A percentile compares a stretch with the other conserved stretches of the same genome.
These are phyloP conservation scores for Morella rubra DNA, from an alignment of 306 rosid species.

Conservation along the genomic window DNA sequence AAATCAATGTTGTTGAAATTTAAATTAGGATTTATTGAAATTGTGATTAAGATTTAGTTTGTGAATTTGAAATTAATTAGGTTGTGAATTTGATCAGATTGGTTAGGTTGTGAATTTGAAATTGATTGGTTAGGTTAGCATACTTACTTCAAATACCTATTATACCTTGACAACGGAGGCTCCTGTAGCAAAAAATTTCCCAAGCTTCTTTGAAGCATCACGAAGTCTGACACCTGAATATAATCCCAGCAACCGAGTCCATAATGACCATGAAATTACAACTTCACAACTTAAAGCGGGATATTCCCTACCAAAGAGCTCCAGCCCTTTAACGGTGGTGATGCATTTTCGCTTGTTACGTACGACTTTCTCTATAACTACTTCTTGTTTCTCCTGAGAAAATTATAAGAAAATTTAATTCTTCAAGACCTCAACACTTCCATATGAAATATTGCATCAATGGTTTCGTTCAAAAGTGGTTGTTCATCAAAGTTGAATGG, in stretches of 20 bases:
- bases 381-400: constrained; percentile 90
- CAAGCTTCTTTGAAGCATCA: constrained; percentile 98
- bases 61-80: no score
- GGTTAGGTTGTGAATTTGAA: no score
- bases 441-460: neutral
- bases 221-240: constrained; percentile 84
- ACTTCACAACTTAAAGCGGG: constrained; percentile 6
- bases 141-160: constrained; percentile 9
- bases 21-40: no score
- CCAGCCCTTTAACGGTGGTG: constrained; percentile 95
- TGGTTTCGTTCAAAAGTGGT: neutral
- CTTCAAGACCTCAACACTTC: neutral
- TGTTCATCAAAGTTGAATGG: neutral
- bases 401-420: constrained; percentile 12
- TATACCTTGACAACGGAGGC: constrained; percentile 96
- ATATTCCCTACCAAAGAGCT: constrained; percentile 78
- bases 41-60: no score
- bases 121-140: neutral
- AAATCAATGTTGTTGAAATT: no score
- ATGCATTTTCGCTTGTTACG: constrained; percentile 93
- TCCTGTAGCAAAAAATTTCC: constrained; percentile 98
- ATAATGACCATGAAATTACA: neutral
- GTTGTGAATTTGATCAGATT: no score
- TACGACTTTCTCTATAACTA: constrained; percentile 79
- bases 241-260: constrained; percentile 20